Percentiles rank a stretch among this genome's conserved stretches.
phyloP scores from a whole-genome alignment of 1,139 yeast genomes.

The Zygosaccharomyces pseudobailii region DNA sequence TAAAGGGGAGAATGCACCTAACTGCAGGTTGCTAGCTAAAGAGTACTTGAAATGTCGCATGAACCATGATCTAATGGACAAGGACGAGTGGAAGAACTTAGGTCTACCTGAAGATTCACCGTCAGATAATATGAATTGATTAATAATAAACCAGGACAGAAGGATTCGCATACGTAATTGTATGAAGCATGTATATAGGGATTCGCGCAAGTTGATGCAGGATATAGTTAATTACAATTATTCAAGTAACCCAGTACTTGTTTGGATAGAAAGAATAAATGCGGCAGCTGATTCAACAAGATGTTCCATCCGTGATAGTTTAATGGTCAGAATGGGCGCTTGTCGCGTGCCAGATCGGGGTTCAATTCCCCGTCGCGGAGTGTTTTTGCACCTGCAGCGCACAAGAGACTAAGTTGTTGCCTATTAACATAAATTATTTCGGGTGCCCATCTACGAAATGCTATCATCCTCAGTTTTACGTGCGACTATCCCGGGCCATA shows the following conservation, averaged over 20 bases:
- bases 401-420: too few relatives aligned
- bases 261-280: too few relatives aligned
- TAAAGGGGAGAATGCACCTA: conserved; percentile 79
- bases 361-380: conserved; percentile 40
- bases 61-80: conserved; percentile 84
- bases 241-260: too few relatives aligned
- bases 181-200: neutral
- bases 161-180: neutral
- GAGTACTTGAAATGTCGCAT: conserved; percentile 79
- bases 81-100: conserved; percentile 73
- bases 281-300: too few relatives aligned
- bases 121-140: conserved; percentile 13
- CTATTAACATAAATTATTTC: too few relatives aligned
- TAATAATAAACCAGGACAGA: neutral
- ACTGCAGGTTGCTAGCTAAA: conserved; percentile 81
- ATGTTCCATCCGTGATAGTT: conserved; percentile 32
- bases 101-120: conserved; percentile 67
- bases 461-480: too few relatives aligned
- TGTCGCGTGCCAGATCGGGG: conserved; percentile 40
- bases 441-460: too few relatives aligned
- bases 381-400: neutral
- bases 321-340: conserved; percentile 38
- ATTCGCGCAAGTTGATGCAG: too few relatives aligned
- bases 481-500: too few relatives aligned
- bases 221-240: too few relatives aligned